Evolutionary conservation across 2,329 filamentous ascomycete genomes (phyloP).

Genomic region (Talaromyces sp.): DNA sequence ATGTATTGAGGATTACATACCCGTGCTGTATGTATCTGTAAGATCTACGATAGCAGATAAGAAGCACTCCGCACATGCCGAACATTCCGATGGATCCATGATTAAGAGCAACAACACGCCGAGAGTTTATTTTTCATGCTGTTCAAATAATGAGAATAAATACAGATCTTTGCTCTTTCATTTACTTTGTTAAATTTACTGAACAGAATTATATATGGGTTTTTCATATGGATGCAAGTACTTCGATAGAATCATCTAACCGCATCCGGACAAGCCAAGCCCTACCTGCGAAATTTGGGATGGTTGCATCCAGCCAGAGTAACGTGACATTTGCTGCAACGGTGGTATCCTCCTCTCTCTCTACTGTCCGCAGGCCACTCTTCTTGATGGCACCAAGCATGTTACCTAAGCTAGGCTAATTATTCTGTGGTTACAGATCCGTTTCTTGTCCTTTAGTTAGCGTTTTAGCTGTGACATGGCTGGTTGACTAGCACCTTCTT

Average conservation of each 20-base stretch:
- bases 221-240: background rate
- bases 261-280: conserved; percentile 10
- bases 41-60: background rate
- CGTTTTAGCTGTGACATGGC: background rate
- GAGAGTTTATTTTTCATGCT: background rate
- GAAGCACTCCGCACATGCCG: conserved; percentile 2
- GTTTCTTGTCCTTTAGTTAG: background rate
- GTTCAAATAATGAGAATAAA: background rate
- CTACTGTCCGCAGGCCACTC: background rate
- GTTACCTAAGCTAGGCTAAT: background rate
- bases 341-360: conserved; percentile 7
- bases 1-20: background rate
- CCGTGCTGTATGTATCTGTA: background rate
- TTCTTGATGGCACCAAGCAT: background rate
- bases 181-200: background rate
- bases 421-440: background rate
- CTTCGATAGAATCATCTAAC: conserved; percentile 1
- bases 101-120: background rate
- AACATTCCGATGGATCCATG: background rate
- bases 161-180: background rate
- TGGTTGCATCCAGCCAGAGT: conserved; percentile 16
- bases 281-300: background rate
- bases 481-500: background rate
- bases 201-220: background rate
- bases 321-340: conserved; percentile 20